Evolutionary conservation across 2,329 filamentous ascomycete species (phyloP), one percentile per base, ranked within the genome.

Genomic region (Coleophoma crateriformis): DNA sequence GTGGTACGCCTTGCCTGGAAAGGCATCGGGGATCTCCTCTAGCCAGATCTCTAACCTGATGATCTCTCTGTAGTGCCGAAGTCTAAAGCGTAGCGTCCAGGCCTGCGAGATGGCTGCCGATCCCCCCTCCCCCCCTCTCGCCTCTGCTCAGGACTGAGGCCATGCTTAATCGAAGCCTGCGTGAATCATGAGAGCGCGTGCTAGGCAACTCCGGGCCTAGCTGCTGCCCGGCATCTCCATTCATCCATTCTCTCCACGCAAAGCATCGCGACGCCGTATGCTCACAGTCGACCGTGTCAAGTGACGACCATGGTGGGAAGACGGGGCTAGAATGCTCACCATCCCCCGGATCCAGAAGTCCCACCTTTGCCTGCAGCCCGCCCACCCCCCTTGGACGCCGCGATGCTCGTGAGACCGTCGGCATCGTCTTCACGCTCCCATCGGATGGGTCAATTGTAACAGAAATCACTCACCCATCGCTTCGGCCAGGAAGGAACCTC

Each of bases 21-120:
- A 42, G 39, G 39, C 7, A 42, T 15, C 39, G 39, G 39, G n/a
- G 39, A 17, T 42, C 39, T 17, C 39, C 41, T 27, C 19, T 44
- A 44, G 41, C 22, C 32, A 27, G 41, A 44, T 44, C 41, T 44
- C 32, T 27, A 44, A 22, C 39, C 12, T 44, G 41, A 44, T 44
- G 22, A 33, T 27, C 41, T 44, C n/a, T 17, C 3, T 22, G n/a
- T 38, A 41, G 39, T 41, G 39, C 15, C 19, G 32, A 44, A 33
- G 19, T 33, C 20, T n/a, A 44, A 44, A 32, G 20, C 6, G 41
- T 44, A 44, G 41, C 41, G 41, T 27, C 12, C 12, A 27, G 20
- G n/a, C 41, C 19, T n/a, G 15, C 41, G 15, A 22, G 41, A 44
- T 44, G 41, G 20, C 32, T 44, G 41, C 41, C 32, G 41, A 44